phyloP scores from a whole-genome alignment of 805 yeast species.

The Scheffersomyces coipomensis region DNA sequence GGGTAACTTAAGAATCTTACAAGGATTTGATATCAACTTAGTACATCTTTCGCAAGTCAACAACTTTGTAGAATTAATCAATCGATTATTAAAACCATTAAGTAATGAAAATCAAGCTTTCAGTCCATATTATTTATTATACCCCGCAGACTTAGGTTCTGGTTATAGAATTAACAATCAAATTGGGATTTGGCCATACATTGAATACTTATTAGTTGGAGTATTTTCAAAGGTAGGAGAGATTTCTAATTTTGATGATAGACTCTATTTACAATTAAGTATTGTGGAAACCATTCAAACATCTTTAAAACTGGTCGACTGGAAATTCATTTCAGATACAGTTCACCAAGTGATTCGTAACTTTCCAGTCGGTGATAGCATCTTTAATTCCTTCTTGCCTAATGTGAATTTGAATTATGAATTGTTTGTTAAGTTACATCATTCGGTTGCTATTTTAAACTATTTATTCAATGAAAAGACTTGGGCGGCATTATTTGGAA shows the following conservation, averaged over 20 bases:
- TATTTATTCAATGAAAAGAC: slow-evolving; percentile 60
- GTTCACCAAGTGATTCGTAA: slow-evolving; percentile 44
- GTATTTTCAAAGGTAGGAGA: slow-evolving; percentile 56
- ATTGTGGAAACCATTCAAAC: slow-evolving; percentile 52
- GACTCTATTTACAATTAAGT: slow-evolving; percentile 48
- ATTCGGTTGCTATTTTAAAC: slow-evolving; percentile 64
- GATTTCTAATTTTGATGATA: slow-evolving; percentile 31
- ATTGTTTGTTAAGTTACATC: slow-evolving; percentile 57
- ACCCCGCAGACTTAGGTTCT: slow-evolving; percentile 63
- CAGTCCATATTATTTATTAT: slow-evolving; percentile 40
- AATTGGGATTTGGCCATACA: slow-evolving; percentile 75
- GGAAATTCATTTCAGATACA: slow-evolving; percentile 49
- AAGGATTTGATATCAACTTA: slow-evolving; percentile 39
- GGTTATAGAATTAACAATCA: slow-evolving; percentile 47
- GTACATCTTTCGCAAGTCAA: slow-evolving; percentile 47
- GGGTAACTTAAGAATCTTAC: slow-evolving; percentile 16
- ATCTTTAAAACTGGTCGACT: slow-evolving; percentile 33
- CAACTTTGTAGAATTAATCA: slow-evolving; percentile 62
- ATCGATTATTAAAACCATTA: slow-evolving; percentile 41
- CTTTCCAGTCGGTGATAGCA: slow-evolving; percentile 15
- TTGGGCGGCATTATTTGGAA: slow-evolving; percentile 53
- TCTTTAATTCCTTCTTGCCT: slow-evolving; percentile 19
- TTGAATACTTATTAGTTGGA: slow-evolving; percentile 68
- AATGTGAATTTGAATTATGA: slow-evolving; percentile 16
- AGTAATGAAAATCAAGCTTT: slow-evolving; percentile 25